Evolutionary conservation across 2,329 filamentous ascomycete species (phyloP), one percentile per base, ranked within the genome.

Genomic region (Emydomyces testavorans): DNA sequence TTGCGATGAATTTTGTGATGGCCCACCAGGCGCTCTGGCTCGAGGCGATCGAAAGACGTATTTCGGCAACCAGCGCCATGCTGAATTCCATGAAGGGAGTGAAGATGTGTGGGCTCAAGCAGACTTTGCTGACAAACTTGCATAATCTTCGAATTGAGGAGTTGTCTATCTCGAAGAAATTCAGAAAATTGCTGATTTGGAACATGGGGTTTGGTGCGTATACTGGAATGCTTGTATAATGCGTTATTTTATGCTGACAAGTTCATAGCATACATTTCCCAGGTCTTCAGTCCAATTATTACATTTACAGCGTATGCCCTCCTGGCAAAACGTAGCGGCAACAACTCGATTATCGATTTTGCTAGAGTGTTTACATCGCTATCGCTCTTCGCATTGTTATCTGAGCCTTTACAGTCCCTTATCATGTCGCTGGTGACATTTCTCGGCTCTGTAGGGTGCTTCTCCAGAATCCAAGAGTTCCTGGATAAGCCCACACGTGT

Each of bases 31-130:
- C 65, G 4, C 54, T 60, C 13, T 77, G 74, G 74, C 64, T 76
- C 28, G 62, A 70, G 38, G 71, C 71, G 7, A 72, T 74, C 13
- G 66, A 76, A 54, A 61, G 61, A 21, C 68, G 73, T 2, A 69
- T 77, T 16, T 69, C 66, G 4, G 66, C 68, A 13, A 76, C 73
- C 0, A 63, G 70, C 4, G 65, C 65, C 3, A 69, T 73, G 53
- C 60, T 76, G 0, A 66, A 65, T 3, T 69, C 67, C 15, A 74
- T 77, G 61, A 75, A 74, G 53, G 69, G 67, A 15, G 64, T 76
- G 48, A 76, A 75, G 52, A 67, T 76, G 46, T 63, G 70, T 0
- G 74, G 73, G 0, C 55, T 76, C 6, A 68, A 65, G 28, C 58
- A 67, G 10, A 64, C 64, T 2, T 52, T 72, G 8, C 61, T 64